Evolutionary conservation across 2,329 filamentous ascomycete species (phyloP), one percentile per base, ranked within the genome.

Genomic region (Colletotrichum falcatum): DNA sequence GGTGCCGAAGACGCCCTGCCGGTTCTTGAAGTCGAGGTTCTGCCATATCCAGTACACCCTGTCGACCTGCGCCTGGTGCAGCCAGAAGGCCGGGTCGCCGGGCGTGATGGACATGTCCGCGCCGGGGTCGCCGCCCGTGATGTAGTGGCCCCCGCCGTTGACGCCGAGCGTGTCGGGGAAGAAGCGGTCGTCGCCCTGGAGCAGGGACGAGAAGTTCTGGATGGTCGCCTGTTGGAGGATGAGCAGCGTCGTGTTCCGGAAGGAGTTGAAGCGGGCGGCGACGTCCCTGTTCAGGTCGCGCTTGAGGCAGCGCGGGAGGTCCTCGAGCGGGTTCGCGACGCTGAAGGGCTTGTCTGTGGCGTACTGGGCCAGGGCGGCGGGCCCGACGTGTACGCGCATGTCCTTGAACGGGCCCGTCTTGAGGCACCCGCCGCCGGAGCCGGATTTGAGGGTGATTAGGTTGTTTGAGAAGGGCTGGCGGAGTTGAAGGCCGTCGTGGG

Each of bases 21-120:
- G 72, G 51, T 80, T 76, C 51, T 76, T 76, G 76, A 77, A 80
- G 73, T 85, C 80, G 28, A 83, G 79, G 65, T 83, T 84, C 76
- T 85, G 83, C 83, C 84, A 86, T 73, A 86, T 82, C 75, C 82
- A 85, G 75, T 83, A 85, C 56, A 83, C 77, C 16, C 84, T 78
- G 70, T 86, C 84, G 62, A 86, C 81, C 72, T 83, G 79, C 0
- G 77, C 82, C 65, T 86, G 84, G 71, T 86, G 83, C 11, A 84
- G 74, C 69, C 79, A 85, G 76, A 86, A 86, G 1, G 75, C 81
- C 2, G 84, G 84, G 67, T 86, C 84, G 5, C 81, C 78, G 0
- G 84, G 80, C 12, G 82, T 83, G 54, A 82, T 79, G 71, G 81
- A 81, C 72, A 83, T 78, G 70, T 86, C 84, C 54, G 81, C 78